These are phyloP conservation scores for Colletotrichum orbiculare DNA, from an alignment of 2,329 filamentous ascomycete species.

Conservation along the genomic window DNA sequence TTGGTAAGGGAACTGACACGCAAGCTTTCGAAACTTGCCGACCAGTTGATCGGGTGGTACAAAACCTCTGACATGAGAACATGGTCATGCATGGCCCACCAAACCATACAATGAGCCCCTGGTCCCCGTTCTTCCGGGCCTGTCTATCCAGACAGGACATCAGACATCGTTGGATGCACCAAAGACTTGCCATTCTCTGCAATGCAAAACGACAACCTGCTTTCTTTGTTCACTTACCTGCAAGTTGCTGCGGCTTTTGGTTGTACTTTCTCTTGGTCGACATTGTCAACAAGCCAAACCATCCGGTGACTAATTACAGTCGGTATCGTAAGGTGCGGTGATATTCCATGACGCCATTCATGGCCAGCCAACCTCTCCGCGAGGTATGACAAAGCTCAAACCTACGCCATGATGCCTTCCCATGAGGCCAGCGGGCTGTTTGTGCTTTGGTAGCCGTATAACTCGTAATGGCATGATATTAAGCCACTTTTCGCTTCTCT, in stretches of 20 bases:
- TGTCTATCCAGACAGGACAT: conserved; percentile 26
- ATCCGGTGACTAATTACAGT: neutral
- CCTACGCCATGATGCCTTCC: conserved; percentile 20
- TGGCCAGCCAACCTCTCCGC: conserved; percentile 2
- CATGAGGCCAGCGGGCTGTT: conserved; percentile 8
- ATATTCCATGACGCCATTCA: conserved; percentile 21
- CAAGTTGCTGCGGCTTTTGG: too few relatives aligned
- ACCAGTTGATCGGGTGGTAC: too few relatives aligned
- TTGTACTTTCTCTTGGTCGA: too few relatives aligned
- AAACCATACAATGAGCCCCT: conserved; percentile 11
- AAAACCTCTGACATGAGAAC: neutral
- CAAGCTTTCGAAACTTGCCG: too few relatives aligned
- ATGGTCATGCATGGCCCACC: conserved; percentile 8
- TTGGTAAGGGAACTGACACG: too few relatives aligned
- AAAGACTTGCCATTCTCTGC: conserved; percentile 18
- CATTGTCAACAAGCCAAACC: too few relatives aligned
- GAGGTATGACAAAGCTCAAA: conserved; percentile 11
- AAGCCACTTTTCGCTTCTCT: too few relatives aligned
- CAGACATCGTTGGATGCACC: conserved; percentile 33
- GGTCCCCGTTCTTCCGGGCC: conserved; percentile 13
- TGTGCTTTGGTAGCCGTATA: neutral
- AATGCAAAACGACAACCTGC: neutral
- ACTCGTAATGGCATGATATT: too few relatives aligned
- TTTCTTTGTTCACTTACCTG: conserved; percentile 15
- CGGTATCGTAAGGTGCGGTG: neutral